Evolutionary conservation across 2,329 filamentous ascomycete species (phyloP), one percentile per base, ranked within the genome.

Genomic region (Phaeosphaeria sp.): DNA sequence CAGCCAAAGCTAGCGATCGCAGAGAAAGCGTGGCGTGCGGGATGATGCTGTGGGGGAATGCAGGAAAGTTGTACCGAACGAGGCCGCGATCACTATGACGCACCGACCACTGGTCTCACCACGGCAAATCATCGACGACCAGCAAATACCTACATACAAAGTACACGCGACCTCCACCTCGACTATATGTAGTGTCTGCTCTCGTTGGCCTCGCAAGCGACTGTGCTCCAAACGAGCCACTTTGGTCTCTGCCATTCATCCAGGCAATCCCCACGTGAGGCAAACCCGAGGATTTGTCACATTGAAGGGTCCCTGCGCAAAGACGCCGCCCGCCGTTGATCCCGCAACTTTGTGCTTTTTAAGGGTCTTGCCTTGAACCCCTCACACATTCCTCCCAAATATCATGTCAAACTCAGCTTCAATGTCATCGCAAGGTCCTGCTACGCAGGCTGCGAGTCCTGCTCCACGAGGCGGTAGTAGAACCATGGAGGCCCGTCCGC

Each of bases 351-450:
- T 48, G 39, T 42, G 46, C 49, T 54, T 60, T 54, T 56, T 46
- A 58, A 63, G 54, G 49, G 76, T 97, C 93, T 27, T 64, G 92
- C 93, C 79, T 97, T 33, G 39, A 48, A 50, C 47, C 21, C 50
- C 30, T 30, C 23, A 23, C 36, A 13, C 30, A 39, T 13, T 25
- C 20, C 27, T 20, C 92, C 63, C 97, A 79, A 30, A 17, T 25
- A 97, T 92, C 72, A 98, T 95, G 71, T 58, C 69, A n/a, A 63
- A 60, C 50, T 47, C 66, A 51, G 63, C 54, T 57, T 67, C 48
- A 47, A 72, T 73, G 69, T 57, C 58, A 20, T 62, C 65, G 42
- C 60, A 65, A 41, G 56, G 60, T 43, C 46, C 62, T 4, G 62
- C 69, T 18, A 64, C 64, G 4, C 62, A 61, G 43, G 66, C 66